phyloP scores from a whole-genome alignment of 768 basidiomycete species.

The Lentinula aciculospora region DNA sequence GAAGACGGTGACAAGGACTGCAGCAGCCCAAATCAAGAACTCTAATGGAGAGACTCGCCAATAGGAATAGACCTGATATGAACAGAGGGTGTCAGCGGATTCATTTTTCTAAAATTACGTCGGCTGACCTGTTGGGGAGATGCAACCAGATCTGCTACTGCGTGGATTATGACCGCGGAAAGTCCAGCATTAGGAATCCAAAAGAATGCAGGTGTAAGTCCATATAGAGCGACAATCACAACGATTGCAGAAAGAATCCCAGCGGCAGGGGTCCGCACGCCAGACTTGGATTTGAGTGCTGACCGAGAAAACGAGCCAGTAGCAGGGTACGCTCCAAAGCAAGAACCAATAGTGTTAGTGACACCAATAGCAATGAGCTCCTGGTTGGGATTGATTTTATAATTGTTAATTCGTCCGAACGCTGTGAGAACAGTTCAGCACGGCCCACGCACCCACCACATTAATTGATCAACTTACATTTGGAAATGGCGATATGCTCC shows the following conservation, averaged over 20 bases:
- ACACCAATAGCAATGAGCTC: slow-evolving; percentile 98
- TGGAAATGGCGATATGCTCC: slow-evolving; percentile 97
- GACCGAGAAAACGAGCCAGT: slow-evolving; percentile 99
- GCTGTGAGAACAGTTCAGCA: slow-evolving; percentile 36
- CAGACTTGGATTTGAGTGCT: slow-evolving; percentile 92
- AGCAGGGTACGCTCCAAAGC: slow-evolving; percentile 91
- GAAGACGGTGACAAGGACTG: slow-evolving; percentile 88
- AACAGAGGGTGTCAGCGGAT: neutral
- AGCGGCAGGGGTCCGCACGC: slow-evolving; percentile 92
- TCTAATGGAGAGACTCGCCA: slow-evolving; percentile 95
- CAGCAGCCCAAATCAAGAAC: slow-evolving; percentile 82
- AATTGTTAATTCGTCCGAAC: slow-evolving; percentile 91
- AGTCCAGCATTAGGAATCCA: slow-evolving; percentile 81
- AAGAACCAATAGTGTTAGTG: slow-evolving; percentile 84
- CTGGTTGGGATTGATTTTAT: slow-evolving; percentile 92
- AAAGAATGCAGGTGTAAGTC: slow-evolving; percentile 87
- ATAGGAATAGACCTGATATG: slow-evolving; percentile 66
- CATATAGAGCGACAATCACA: slow-evolving; percentile 92
- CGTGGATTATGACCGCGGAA: slow-evolving; percentile 94
- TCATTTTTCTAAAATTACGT: neutral
- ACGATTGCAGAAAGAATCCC: slow-evolving; percentile 82
- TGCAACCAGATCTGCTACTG: slow-evolving; percentile 83
- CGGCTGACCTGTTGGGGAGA: slow-evolving; percentile 54
- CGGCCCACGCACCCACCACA: neutral
- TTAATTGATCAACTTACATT: slow-evolving; percentile 48